Base-by-base conservation (phyloP, 2,329 filamentous ascomycete genomes). In the Mycosphaerella sp. region DNA sequence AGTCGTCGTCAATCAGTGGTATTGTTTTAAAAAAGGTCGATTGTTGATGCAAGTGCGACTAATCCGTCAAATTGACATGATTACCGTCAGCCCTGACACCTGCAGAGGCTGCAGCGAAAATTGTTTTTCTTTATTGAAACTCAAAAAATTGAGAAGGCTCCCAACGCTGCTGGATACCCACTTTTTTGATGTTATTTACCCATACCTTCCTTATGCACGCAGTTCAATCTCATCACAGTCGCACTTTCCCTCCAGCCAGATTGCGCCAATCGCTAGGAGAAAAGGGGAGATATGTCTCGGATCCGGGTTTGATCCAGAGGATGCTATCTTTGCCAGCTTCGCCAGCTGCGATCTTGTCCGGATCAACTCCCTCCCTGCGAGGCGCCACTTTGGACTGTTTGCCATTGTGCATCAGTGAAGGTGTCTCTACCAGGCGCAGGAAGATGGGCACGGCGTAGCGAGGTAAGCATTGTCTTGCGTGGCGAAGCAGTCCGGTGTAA, bases 361-460 rank as follows among this genome's bases (percentile, higher is more conserved):
- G 77, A 64, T 87, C 78, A 12, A 86, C 77, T 0, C 84, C 85
- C 56, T 86, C 82, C 41, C 79, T 78, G 61, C 84, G 75, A 41
- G 89, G 70, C 0, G 82, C 82, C 1, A 83, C 78, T 66, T 90
- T 90, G 64, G 88, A 87, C 69, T 89, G 86, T 70, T 90, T 90
- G 66, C 88, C 85, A 61, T 89, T 90, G 64, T 86, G 82, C 60
- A 81, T 85, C 5, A 83, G 79, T 21, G 75, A 79, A 32, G 59
- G 63, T 32, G 72, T 72, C 37, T 76, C 70, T 17, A 86, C 75
- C 14, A 87, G 68, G 0, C 86, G 74, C 37, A 89, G 61, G 70
- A 90, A 90, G 1, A 89, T 69, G 0, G 87, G 87, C 1, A 90
- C 84, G 0, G 86, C 87, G 62, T 89, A 90, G 55, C 76, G 78